Evolutionary conservation across 1,284 basidiomycete species (phyloP), one percentile per base, ranked within the genome.

Genomic region (Austropuccinia psidii): DNA sequence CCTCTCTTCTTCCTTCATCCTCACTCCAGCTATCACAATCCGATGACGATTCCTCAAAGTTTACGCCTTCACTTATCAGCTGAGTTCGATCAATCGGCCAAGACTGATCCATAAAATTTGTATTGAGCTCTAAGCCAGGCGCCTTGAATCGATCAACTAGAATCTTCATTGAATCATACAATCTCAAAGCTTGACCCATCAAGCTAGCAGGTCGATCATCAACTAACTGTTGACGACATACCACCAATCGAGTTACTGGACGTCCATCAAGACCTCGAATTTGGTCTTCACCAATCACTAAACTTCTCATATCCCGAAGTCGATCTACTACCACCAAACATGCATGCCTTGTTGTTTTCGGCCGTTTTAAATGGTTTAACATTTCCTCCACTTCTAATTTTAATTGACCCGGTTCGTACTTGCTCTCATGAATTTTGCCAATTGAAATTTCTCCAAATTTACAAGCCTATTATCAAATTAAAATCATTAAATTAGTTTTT

Each of bases 161-260:
- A 31, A 72, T 50, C 35, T 72, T 62, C 69, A 72, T 72, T 27
- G 69, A 61, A 50, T 72, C 69, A 39, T 72, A 72, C 1, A 72
- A 37, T 31, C 69, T 60, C 17, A 72, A 29, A 15, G 47, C 57
- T 7, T 39, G 31, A 15, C 49, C 52, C 24, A 31, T 11, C 13
- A 72, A 37, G 33, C 45, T 62, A 15, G 58, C 41, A n/a, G 49
- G 43, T 33, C 49, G 57, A 17, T 62, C 47, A 41, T 72, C 69
- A 17, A 52, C 19, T 9, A 72, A 49, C 15, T 52, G 41, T 15
- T 52, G 17, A 5, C 58, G 43, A 11, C 35, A 47, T 27, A 61
- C 31, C 33, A 62, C n/a, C 35, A 72, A 37, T 21, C 69, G 29
- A 8, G 69, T 72, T 17, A 72, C 58, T 37, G 69, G 69, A 24